Evolutionary conservation across 2,329 filamentous ascomycete species (phyloP).

Genomic region (Talaromyces sp.): DNA sequence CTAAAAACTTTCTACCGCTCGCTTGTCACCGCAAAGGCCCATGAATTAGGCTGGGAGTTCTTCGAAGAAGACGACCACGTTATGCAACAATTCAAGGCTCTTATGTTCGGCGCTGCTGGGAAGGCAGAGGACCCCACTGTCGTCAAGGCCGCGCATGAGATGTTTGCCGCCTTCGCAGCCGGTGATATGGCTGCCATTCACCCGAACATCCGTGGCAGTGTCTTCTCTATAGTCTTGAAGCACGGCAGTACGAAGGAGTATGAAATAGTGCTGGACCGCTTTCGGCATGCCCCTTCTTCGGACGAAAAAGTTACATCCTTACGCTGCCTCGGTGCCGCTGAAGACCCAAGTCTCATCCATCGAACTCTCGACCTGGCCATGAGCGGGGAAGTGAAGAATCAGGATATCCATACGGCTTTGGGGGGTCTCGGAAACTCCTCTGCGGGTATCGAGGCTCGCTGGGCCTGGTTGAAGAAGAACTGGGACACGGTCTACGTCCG

Average conservation of each 20-base stretch:
- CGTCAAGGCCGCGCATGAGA: slow-evolving; percentile 70
- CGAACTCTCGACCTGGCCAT: neutral
- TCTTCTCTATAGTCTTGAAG: slow-evolving; percentile 59
- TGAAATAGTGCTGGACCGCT: neutral
- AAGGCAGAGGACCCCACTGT: slow-evolving; percentile 72
- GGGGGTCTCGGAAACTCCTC: neutral
- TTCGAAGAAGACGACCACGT: slow-evolving; percentile 79
- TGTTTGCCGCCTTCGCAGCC: slow-evolving; percentile 54
- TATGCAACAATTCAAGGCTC: slow-evolving; percentile 87
- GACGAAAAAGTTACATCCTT: neutral
- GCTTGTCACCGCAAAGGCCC: slow-evolving; percentile 71
- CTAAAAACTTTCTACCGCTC: slow-evolving; percentile 73
- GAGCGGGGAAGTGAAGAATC: neutral
- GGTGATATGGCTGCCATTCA: slow-evolving; percentile 66
- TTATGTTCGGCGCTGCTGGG: slow-evolving; percentile 82
- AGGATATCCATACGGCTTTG: neutral
- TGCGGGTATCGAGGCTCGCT: neutral
- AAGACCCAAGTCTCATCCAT: neutral
- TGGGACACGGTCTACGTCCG: neutral
- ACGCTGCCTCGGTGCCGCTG: neutral
- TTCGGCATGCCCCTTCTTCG: neutral
- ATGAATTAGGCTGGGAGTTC: slow-evolving; percentile 84
- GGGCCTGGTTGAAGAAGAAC: neutral
- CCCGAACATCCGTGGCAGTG: slow-evolving; percentile 70
- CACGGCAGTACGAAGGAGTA: neutral